Percentiles rank a stretch among this genome's conserved stretches.
Conservation (phyloP, 306 rosid species). For the Pueraria montana region DNA sequence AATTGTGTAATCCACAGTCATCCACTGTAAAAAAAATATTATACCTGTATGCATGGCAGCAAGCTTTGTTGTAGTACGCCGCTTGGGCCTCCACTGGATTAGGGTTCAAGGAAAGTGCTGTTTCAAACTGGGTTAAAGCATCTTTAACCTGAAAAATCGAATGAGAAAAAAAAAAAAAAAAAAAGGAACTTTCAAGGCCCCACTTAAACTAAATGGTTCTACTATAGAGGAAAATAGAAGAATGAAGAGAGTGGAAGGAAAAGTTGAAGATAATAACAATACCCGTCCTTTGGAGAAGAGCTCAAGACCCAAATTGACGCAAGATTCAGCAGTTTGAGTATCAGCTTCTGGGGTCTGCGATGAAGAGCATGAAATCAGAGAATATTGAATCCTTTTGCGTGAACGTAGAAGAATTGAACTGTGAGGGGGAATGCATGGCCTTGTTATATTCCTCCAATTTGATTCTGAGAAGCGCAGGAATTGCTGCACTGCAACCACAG, state of each 20-base stretch:
- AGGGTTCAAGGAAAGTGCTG: slow-evolving; percentile 84
- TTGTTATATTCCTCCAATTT: slow-evolving; percentile 43
- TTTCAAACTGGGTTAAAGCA: slow-evolving; percentile 89
- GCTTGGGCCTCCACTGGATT: slow-evolving; percentile 93
- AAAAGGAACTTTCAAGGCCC: slow-evolving; percentile 2
- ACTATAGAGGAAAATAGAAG: background rate
- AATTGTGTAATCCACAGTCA: slow-evolving; percentile 26
- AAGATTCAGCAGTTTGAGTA: slow-evolving; percentile 78
- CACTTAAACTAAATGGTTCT: background rate
- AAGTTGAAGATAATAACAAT: slow-evolving; percentile 32
- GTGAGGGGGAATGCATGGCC: slow-evolving; percentile 51
- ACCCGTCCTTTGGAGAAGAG: slow-evolving; percentile 97
- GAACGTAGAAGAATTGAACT: slow-evolving; percentile 40
- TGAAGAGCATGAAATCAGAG: slow-evolving; percentile 59
- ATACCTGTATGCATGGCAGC: slow-evolving; percentile 95
- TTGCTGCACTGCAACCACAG: slow-evolving; percentile 69
- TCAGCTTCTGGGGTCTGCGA: slow-evolving; percentile 77
- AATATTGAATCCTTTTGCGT: slow-evolving; percentile 46
- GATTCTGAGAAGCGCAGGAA: slow-evolving; percentile 63
- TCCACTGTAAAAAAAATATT: background rate
- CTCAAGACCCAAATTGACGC: slow-evolving; percentile 88
- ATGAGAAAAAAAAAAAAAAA: background rate
- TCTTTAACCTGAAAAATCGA: slow-evolving; percentile 84
- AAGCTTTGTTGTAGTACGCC: slow-evolving; percentile 95
- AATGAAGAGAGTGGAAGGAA: background rate